Conservation (phyloP, 2,329 filamentous ascomycete species). For the Calonectria henricotiae region DNA sequence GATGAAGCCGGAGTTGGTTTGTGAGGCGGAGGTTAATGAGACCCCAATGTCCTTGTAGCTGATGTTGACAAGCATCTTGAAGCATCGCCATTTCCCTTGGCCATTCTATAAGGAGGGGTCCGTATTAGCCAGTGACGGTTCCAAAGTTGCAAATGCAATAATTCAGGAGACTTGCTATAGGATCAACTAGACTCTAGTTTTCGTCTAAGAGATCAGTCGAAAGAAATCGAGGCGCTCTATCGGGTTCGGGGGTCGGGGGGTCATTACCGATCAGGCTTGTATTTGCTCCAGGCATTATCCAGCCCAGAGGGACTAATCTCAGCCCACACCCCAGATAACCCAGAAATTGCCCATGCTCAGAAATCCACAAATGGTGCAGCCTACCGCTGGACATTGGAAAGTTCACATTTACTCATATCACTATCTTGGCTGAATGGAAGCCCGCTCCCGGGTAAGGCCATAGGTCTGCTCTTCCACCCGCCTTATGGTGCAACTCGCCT, state of each 20-base stretch:
- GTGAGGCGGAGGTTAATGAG: conserved; percentile 93
- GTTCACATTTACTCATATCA: conserved; percentile 33
- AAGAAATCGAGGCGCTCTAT: conserved; percentile 91
- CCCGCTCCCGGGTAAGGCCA: too few relatives aligned
- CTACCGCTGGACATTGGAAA: too few relatives aligned
- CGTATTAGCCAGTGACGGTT: conserved; percentile 29
- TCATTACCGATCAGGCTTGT: conserved; percentile 82
- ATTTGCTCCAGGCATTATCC: conserved; percentile 73
- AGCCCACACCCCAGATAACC: background rate
- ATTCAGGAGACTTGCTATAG: conserved; percentile 78
- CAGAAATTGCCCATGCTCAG: background rate
- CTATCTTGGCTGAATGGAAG: conserved; percentile 28
- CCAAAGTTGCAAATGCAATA: background rate
- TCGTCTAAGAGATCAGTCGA: conserved; percentile 88
- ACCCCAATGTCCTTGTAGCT: conserved; percentile 99
- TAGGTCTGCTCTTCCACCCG: too few relatives aligned
- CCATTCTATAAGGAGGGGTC: conserved; percentile 75
- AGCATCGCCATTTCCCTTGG: conserved; percentile 95
- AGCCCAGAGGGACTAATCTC: conserved; percentile 67
- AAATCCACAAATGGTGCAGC: too few relatives aligned
- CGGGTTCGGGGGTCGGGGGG: conserved; percentile 79
- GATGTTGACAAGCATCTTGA: conserved; percentile 91
- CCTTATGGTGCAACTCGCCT: too few relatives aligned
- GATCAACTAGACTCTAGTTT: conserved; percentile 93
- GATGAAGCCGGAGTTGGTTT: conserved; percentile 97